A percentile compares a stretch with the other conserved stretches of the same genome.
phyloP scores from a whole-genome alignment of 805 yeast genomes.

The Pichia nanzhaoensis region DNA sequence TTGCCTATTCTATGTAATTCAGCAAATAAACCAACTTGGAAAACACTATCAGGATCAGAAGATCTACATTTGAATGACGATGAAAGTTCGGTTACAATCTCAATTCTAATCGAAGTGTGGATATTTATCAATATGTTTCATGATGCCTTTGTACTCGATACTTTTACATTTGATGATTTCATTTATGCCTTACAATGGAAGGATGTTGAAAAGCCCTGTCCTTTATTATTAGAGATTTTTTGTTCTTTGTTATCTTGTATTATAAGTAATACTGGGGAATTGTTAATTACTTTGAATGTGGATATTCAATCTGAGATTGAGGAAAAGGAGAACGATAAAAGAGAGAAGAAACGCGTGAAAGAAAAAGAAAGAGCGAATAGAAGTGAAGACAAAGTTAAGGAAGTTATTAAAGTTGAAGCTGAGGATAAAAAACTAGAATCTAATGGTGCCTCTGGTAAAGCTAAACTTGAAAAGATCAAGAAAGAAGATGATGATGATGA shows the following conservation, averaged over 20 bases:
- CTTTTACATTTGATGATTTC: conserved; percentile 76
- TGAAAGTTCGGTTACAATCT: conserved; percentile 6
- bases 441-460: neutral
- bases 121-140: conserved; percentile 66
- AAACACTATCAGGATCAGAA: conserved; percentile 18
- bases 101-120: conserved; percentile 64
- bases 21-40: conserved; percentile 22
- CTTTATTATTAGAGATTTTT: conserved; percentile 58
- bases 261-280: conserved; percentile 35
- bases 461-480: conserved; percentile 12
- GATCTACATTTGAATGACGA: conserved; percentile 14
- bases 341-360: conserved; percentile 14
- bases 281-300: conserved; percentile 24
- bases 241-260: conserved; percentile 55
- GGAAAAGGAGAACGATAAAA: conserved; percentile 14
- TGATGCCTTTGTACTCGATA: conserved; percentile 56
- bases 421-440: conserved; percentile 7
- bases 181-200: conserved; percentile 49
- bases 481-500: conserved; percentile 17
- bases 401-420: conserved; percentile 21
- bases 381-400: conserved; percentile 21
- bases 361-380: conserved; percentile 21
- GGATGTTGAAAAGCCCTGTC: conserved; percentile 39
- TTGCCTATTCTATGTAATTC: conserved; percentile 22
- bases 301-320: conserved; percentile 20